These are phyloP conservation scores for Starmera dryadoides DNA, from an alignment of 805 yeast genomes.

Conservation along the genomic window DNA sequence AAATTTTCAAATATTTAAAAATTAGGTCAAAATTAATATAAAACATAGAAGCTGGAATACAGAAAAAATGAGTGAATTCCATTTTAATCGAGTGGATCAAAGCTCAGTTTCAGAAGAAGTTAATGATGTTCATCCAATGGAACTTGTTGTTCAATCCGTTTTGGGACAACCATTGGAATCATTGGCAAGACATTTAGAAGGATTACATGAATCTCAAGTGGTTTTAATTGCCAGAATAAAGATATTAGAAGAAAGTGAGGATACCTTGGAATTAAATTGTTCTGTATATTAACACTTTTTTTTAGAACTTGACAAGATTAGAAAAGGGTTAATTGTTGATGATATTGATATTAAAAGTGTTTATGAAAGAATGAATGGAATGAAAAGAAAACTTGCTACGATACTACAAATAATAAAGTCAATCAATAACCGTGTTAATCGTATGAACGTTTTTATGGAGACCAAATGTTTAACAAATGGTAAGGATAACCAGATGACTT, in stretches of 20 bases:
- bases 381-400: constrained; percentile 17
- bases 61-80: constrained; percentile 4
- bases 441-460: constrained; percentile 13
- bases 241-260: constrained; percentile 26
- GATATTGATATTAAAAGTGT: constrained; percentile 10
- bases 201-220: constrained; percentile 49
- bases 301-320: constrained; percentile 23
- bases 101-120: neutral
- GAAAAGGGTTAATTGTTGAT: constrained; percentile 15
- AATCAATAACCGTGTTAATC: constrained; percentile 26
- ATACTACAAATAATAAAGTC: constrained; percentile 23
- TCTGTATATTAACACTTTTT: constrained; percentile 5
- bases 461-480: constrained; percentile 37
- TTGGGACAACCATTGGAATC: constrained; percentile 47
- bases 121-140: constrained; percentile 47
- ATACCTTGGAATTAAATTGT: neutral
- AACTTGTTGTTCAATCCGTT: constrained; percentile 48
- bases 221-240: constrained; percentile 42
- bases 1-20: too few species aligned
- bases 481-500: constrained; percentile 79
- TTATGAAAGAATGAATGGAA: constrained; percentile 16
- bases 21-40: too few species aligned
- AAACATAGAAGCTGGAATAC: too few species aligned
- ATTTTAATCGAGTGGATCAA: constrained; percentile 3
- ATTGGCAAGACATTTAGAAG: constrained; percentile 41